Conservation (phyloP, 495 filamentous ascomycete genomes). For the Aspergillus ellipticus region DNA sequence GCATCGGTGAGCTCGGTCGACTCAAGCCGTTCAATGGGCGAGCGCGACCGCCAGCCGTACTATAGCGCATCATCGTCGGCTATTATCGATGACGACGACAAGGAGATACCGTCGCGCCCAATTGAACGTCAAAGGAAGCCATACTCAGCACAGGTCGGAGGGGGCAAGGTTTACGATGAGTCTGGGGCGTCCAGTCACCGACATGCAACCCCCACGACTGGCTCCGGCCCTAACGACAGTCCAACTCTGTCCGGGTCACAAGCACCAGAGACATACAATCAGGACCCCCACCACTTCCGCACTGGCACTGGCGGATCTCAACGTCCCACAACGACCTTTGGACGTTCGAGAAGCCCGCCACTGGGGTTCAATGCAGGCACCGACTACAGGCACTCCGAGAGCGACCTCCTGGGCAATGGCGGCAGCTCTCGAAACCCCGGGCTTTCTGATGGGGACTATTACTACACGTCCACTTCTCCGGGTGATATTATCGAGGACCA, state of each 20-base stretch:
- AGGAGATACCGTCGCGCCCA: slow-evolving; percentile 42
- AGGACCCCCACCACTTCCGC: slow-evolving; percentile 25
- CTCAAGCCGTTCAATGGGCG: slow-evolving; percentile 33
- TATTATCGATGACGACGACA: slow-evolving; percentile 46
- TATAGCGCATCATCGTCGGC: slow-evolving; percentile 29
- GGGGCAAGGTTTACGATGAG: slow-evolving; percentile 53
- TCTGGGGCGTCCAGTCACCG: slow-evolving; percentile 13
- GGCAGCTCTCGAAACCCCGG: slow-evolving; percentile 18
- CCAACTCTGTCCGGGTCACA: slow-evolving; percentile 9
- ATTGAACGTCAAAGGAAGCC: slow-evolving; percentile 64
- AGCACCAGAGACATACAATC: slow-evolving; percentile 19
- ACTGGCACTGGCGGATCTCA: slow-evolving; percentile 18
- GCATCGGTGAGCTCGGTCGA: slow-evolving; percentile 16
- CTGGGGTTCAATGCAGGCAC: slow-evolving; percentile 22
- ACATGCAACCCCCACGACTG: slow-evolving; percentile 27
- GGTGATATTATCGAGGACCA: slow-evolving; percentile 27
- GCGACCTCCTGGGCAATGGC: slow-evolving; percentile 28
- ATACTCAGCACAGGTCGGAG: slow-evolving; percentile 52
- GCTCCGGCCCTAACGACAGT: slow-evolving; percentile 23
- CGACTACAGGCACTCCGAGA: slow-evolving; percentile 41
- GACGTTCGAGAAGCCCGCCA: slow-evolving; percentile 34
- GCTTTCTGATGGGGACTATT: slow-evolving; percentile 27
- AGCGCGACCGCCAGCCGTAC: slow-evolving; percentile 53
- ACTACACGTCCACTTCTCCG: slow-evolving; percentile 22
- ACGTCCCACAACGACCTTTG: slow-evolving; percentile 11